Conservation (phyloP, 2,329 filamentous ascomycete genomes). For the Camptophora hylomeconis region DNA sequence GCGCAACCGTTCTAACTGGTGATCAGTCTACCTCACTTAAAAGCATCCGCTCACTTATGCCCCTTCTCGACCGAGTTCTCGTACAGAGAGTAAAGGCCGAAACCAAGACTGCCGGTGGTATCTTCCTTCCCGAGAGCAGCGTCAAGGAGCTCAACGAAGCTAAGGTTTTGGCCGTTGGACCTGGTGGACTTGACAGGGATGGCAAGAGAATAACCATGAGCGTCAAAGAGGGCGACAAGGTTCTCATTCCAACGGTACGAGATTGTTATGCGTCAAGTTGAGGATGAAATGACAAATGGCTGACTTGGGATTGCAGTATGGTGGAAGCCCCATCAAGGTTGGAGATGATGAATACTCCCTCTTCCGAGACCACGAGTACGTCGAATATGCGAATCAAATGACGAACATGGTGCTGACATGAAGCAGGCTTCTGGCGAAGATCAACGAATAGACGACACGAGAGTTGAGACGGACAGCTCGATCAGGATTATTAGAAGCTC, state of each 20-base stretch:
- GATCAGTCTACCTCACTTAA: constrained; percentile 55
- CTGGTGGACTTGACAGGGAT: constrained; percentile 74
- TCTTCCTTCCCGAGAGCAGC: constrained; percentile 92
- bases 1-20: too few relatives aligned
- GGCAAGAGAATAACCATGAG: constrained; percentile 79
- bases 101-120: constrained; percentile 87
- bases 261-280: constrained; percentile 2
- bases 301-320: constrained; percentile 49
- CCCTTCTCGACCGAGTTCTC: constrained; percentile 94
- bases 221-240: constrained; percentile 73
- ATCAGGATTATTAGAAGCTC: not conserved
- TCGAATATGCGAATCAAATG: constrained; percentile 1
- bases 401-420: constrained; percentile 11
- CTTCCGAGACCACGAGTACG: constrained; percentile 56
- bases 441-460: constrained; percentile 65
- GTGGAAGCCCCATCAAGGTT: constrained; percentile 90
- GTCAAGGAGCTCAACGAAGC: constrained; percentile 99
- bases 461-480: not conserved
- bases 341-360: constrained; percentile 93
- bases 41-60: constrained; percentile 87
- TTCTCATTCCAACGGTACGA: constrained; percentile 85
- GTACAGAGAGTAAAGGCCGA: constrained; percentile 97
- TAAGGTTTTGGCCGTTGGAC: constrained; percentile 88
- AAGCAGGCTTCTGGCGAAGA: constrained; percentile 85
- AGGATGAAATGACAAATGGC: constrained; percentile 9